These are phyloP conservation scores for Carex sylvatica DNA, from an alignment of 202 grass and related monocot genomes.

Conservation along the genomic window DNA sequence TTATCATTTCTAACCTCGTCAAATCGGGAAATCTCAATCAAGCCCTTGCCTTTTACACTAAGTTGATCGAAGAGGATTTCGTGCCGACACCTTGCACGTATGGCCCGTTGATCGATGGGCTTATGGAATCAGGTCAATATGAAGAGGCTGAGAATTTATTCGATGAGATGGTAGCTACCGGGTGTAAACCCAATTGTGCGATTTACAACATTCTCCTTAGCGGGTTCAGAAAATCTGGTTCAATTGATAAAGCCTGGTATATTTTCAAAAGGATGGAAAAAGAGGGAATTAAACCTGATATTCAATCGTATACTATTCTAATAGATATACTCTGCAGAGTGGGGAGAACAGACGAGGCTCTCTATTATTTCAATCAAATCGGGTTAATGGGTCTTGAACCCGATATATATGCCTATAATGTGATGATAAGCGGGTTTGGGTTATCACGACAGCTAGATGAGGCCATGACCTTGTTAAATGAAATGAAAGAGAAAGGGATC, in stretches of 20 bases:
- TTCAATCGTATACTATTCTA: conserved; percentile 83
- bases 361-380: conserved; percentile 67
- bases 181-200: conserved; percentile 71
- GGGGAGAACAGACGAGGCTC: conserved; percentile 54
- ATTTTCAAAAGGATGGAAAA: conserved; percentile 64
- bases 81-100: conserved; percentile 78
- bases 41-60: conserved; percentile 78
- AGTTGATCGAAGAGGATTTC: conserved; percentile 61
- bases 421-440: conserved; percentile 77
- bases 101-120: conserved; percentile 85
- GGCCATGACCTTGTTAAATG: conserved; percentile 54
- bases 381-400: conserved; percentile 52
- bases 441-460: conserved; percentile 68
- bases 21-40: conserved; percentile 61
- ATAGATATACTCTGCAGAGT: conserved; percentile 54
- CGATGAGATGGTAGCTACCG: conserved; percentile 68
- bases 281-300: conserved; percentile 77
- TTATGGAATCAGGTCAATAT: conserved; percentile 64
- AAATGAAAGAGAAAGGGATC: conserved; percentile 78
- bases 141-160: conserved; percentile 71
- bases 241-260: conserved; percentile 54
- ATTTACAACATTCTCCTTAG: conserved; percentile 94
- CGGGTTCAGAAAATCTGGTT: conserved; percentile 63
- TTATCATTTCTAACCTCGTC: conserved; percentile 83
- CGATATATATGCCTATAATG: conserved; percentile 83